These are phyloP conservation scores for Colletotrichum cordylinicola DNA, from an alignment of 2,329 filamentous ascomycete species.

Conservation along the genomic window DNA sequence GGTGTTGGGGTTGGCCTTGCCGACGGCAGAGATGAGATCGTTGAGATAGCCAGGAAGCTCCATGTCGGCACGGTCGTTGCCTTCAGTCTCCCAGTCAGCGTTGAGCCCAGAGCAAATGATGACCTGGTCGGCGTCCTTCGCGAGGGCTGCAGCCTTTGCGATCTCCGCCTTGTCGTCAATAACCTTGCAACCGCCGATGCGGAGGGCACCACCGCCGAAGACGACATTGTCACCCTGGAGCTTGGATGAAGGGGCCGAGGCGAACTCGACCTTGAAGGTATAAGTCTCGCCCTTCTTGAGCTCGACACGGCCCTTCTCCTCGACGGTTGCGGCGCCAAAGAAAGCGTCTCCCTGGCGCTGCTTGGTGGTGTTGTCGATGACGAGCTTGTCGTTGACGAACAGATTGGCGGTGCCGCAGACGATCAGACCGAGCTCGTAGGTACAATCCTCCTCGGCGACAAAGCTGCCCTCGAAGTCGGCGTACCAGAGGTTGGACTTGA, in stretches of 20 bases:
- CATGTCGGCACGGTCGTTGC: constrained; percentile 75
- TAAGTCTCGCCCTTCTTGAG: constrained; percentile 67
- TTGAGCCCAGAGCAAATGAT: constrained; percentile 78
- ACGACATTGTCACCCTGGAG: constrained; percentile 55
- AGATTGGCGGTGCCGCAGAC: constrained; percentile 71
- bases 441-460: constrained; percentile 63
- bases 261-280: constrained; percentile 63
- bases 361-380: constrained; percentile 71
- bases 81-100: constrained; percentile 76
- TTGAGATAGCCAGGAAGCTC: constrained; percentile 74
- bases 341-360: constrained; percentile 68
- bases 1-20: constrained; percentile 67
- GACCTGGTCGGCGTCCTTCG: constrained; percentile 76
- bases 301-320: constrained; percentile 64
- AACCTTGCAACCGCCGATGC: constrained; percentile 65
- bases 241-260: constrained; percentile 62
- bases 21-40: constrained; percentile 69
- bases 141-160: constrained; percentile 69
- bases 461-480: constrained; percentile 66
- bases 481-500: constrained; percentile 60
- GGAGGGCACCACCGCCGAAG: constrained; percentile 65
- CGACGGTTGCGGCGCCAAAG: constrained; percentile 68
- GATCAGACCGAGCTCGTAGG: constrained; percentile 70
- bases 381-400: constrained; percentile 64
- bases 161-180: constrained; percentile 66